phyloP scores from a whole-genome alignment of 1,284 basidiomycete genomes.

The Ceratobasidium theobromae region DNA sequence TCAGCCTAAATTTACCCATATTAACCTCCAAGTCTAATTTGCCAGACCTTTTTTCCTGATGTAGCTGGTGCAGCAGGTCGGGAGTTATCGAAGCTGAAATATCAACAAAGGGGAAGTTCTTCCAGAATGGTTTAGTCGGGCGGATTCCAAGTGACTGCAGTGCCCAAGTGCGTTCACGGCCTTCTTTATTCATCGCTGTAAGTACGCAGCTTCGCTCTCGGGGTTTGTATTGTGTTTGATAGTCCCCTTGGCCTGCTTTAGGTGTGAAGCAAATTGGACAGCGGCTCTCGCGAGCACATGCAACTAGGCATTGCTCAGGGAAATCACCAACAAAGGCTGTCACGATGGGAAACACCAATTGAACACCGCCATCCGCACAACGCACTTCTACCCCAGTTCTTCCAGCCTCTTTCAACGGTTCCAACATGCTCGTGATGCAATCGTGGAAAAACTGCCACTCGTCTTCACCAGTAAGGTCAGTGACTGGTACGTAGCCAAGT shows the following conservation, averaged over 20 bases:
- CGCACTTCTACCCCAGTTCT: not conserved
- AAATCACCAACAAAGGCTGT: slow-evolving; percentile 31
- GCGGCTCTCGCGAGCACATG: not conserved
- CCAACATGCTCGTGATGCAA: slow-evolving; percentile 24
- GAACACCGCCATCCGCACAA: slow-evolving; percentile 28
- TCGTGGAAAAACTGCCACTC: slow-evolving; percentile 29
- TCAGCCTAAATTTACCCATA: too few species aligned
- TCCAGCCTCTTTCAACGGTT: slow-evolving; percentile 12
- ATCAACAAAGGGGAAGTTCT: slow-evolving; percentile 39
- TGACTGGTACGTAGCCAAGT: not conserved
- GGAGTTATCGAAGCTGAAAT: slow-evolving; percentile 41
- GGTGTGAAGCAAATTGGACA: slow-evolving; percentile 29
- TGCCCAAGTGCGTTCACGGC: not conserved
- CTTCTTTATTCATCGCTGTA: not conserved
- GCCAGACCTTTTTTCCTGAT: too few species aligned
- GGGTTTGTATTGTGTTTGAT: not conserved
- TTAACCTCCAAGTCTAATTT: too few species aligned
- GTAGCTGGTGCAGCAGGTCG: slow-evolving; percentile 43
- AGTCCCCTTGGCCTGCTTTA: not conserved
- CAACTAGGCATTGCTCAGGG: slow-evolving; percentile 30
- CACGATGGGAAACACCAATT: slow-evolving; percentile 14
- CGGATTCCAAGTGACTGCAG: slow-evolving; percentile 3
- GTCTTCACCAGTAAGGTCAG: not conserved
- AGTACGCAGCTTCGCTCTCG: slow-evolving; percentile 29
- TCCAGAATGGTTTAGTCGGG: slow-evolving; percentile 43